Evolutionary conservation across 257 asterid genomes (phyloP).

Genomic region (Euphrasia confusa): DNA sequence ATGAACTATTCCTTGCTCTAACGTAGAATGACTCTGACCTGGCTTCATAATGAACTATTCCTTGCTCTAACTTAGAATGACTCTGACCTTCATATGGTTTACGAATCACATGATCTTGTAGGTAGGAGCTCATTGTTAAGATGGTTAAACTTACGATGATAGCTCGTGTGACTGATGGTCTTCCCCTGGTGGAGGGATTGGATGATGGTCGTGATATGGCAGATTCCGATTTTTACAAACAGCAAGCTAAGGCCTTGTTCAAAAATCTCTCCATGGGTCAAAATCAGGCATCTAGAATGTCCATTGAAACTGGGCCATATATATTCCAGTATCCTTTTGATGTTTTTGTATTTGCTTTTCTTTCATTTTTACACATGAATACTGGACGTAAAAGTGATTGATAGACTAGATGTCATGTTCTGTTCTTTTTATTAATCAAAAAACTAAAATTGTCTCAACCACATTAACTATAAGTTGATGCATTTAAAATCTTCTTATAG

Average conservation of each 20-base stretch:
- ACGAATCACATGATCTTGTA: constrained; percentile 7
- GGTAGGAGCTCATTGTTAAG: constrained; percentile 38
- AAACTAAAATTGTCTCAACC: not conserved
- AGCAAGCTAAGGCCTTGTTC: constrained; percentile 82
- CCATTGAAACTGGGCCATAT: constrained; percentile 84
- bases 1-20: too few relatives aligned
- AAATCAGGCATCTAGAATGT: constrained; percentile 90
- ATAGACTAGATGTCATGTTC: not conserved
- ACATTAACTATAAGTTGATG: not conserved
- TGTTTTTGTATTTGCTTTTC: constrained; percentile 2
- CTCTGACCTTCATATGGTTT: too few relatives aligned
- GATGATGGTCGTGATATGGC: constrained; percentile 89
- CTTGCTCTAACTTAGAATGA: too few relatives aligned
- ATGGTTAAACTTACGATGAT: constrained; percentile 97
- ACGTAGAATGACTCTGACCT: too few relatives aligned
- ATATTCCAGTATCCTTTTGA: constrained; percentile 82
- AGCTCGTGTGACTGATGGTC: constrained; percentile 97
- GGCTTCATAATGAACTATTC: too few relatives aligned
- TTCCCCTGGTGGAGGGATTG: constrained; percentile 84
- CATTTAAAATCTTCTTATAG: constrained; percentile 7
- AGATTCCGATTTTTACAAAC: constrained; percentile 76
- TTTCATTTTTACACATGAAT: constrained; percentile 8
- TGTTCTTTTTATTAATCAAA: not conserved
- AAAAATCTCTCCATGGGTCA: constrained; percentile 83
- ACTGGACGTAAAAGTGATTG: constrained; percentile 10